Evolutionary conservation across 805 yeast species (phyloP).

Genomic region (fission yeast (Schizosaccharomyces pombe)): DNA sequence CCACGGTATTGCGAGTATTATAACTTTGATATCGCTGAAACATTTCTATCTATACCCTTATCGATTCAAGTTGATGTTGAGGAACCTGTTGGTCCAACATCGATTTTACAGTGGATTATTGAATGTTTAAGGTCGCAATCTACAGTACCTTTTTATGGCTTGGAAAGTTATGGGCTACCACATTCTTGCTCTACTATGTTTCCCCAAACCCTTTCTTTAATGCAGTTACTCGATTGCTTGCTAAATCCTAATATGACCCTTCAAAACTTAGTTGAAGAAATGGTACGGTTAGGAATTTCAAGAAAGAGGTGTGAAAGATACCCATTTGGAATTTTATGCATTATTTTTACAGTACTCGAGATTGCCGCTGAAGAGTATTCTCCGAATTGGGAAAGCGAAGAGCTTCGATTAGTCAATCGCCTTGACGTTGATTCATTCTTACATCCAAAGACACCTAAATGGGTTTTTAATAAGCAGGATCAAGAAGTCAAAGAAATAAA

Average conservation of each 20-base stretch:
- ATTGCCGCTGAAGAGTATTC: constrained; percentile 29
- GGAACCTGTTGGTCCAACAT: constrained; percentile 6
- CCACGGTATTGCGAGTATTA: constrained; percentile 37
- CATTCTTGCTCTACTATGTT: not conserved
- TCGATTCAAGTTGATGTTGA: constrained; percentile 12
- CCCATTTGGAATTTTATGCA: constrained; percentile 52
- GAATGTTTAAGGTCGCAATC: not conserved
- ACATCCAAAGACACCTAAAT: constrained; percentile 1
- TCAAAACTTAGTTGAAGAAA: constrained; percentile 27
- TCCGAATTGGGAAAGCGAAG: constrained; percentile 22
- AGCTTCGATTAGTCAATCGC: constrained; percentile 40
- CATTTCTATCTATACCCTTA: constrained; percentile 8
- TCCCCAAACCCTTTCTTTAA: constrained; percentile 2
- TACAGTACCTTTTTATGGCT: not conserved
- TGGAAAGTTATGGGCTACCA: not conserved
- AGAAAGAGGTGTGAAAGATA: constrained; percentile 39
- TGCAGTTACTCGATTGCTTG: constrained; percentile 11
- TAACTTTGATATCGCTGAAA: constrained; percentile 60
- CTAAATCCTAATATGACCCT: constrained; percentile 31
- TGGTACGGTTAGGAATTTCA: constrained; percentile 12
- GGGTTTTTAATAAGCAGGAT: constrained; percentile 11
- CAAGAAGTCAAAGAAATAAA: constrained; percentile 13
- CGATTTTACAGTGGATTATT: constrained; percentile 1
- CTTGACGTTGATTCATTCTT: constrained; percentile 28
- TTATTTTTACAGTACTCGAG: constrained; percentile 24